phyloP scores from a whole-genome alignment of 805 yeast species.

The Metschnikowia bowlesiae region DNA sequence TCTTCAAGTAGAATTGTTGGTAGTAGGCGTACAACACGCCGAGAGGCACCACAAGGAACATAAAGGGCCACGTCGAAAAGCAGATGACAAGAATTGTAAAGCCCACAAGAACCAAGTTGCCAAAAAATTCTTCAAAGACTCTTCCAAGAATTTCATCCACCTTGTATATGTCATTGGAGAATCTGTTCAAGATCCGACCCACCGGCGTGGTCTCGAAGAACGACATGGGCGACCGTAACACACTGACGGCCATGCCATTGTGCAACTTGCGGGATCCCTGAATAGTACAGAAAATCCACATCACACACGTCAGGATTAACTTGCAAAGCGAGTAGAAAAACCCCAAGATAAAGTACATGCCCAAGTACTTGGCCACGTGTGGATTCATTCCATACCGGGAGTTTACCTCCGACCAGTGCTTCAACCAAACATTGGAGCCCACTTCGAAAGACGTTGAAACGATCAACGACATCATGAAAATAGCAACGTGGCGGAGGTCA shows the following conservation, averaged over 20 bases:
- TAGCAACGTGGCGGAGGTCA: constrained; percentile 57
- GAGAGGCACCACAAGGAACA: too few species aligned
- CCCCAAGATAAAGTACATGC: constrained; percentile 73
- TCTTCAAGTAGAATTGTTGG: too few species aligned
- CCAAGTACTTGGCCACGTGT: constrained; percentile 62
- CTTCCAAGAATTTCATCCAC: constrained; percentile 76
- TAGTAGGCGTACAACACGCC: too few species aligned
- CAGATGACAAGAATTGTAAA: too few species aligned
- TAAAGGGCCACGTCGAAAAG: too few species aligned
- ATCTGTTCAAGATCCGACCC: constrained; percentile 86
- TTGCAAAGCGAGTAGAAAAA: constrained; percentile 56
- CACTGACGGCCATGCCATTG: constrained; percentile 63
- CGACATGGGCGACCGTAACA: constrained; percentile 88
- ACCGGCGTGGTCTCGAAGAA: constrained; percentile 95
- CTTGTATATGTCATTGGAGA: constrained; percentile 85
- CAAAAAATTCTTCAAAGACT: constrained; percentile 65
- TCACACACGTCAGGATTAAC: constrained; percentile 60
- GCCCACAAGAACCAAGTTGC: constrained; percentile 45
- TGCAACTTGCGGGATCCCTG: constrained; percentile 77
- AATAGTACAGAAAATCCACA: constrained; percentile 80
- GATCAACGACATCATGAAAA: constrained; percentile 53
- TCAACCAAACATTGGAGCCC: constrained; percentile 82
- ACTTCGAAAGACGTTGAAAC: constrained; percentile 59
- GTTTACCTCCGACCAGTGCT: constrained; percentile 95
- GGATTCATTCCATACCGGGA: constrained; percentile 68